Evolutionary conservation across 345 rosid genomes (phyloP), one percentile per base, ranked within the genome.

Genomic region (Corymbia maculata): DNA sequence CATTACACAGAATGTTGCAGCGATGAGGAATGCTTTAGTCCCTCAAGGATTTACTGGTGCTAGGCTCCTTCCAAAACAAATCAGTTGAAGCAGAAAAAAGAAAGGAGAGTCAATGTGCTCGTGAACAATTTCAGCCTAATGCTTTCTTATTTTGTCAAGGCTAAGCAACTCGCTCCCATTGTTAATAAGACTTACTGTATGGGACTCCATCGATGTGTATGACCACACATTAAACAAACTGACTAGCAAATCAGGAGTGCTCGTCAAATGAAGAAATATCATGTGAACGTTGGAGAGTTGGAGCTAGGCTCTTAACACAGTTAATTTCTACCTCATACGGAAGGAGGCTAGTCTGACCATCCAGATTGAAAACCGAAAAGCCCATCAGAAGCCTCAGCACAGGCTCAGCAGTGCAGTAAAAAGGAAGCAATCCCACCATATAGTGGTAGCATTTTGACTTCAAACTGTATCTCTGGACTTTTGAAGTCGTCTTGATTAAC

Each of bases 371-470:
- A 80, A 94, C 89, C 50, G 98, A 95, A 85, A 94, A 87, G 5
- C 94, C 94, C 95, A 94, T 91, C 86, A 93, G 86, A 93, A 97
- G 89, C 91, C 98, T 95, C 88, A 95, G 85, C 50, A 97, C 79
- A 50, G 99, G 99, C 92, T 95, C 98, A 15, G 95, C 94, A 57
- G 94, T 59, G 90, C 96, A 96, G 90, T 92, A 95, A 89, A 61
- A 92, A 88, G 98, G 95, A 90, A 96, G 89, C 55, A 94, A 32
- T 49, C 94, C 95, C 88, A 97, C 87, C 75, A 95, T 13, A 87
- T 89, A 96, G 79, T 91, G 93, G 85, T 95, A 96, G 89, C 88
- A 93, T 64, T 92, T 93, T 42, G 95, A 94, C 93, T 93, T 94
- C 95, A 96, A 91, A 86, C 88, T 86, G 92, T 90, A 97, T 86